Evolutionary conservation across 2,329 filamentous ascomycete genomes (phyloP), one percentile per base, ranked within the genome.

Genomic region (Hymenoscyphus occultus): DNA sequence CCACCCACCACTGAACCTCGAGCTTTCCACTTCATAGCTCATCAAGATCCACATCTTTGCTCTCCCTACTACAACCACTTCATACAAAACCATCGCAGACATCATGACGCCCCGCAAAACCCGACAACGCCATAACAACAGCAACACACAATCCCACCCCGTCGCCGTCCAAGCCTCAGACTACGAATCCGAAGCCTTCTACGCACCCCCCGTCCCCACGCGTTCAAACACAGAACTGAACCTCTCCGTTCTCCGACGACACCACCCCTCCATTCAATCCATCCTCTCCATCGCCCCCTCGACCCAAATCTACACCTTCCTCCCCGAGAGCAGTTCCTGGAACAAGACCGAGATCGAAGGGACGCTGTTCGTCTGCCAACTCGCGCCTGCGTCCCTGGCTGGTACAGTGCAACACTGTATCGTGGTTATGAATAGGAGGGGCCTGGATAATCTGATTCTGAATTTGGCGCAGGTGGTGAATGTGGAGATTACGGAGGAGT

Each of bases 311-410:
- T 98, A 97, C 81, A 85, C 84, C 59, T 95, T 96, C 79, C 86
- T 83, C 67, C 82, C 86, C 58, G 78, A 82, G 4, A 83, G 86
- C 2, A 80, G 84, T 61, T 79, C 82, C 66, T 98, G 95, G 95
- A 90, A 95, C 75, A 96, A 96, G 80, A 86, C 85, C 57, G 90
- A 89, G 64, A 84, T 93, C 12, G 93, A 97, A 78, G 95, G 95
- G 48, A 91, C 92, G 13, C 81, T 98, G 69, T 99, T 98, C 76
- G 86, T 98, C 62, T 96, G 91, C 80, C 84, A 90, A 69, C 83
- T 86, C 74, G 76, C 78, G 51, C 67, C 71, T 22, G 74, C 66
- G 69, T 74, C 63, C 70, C 82, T 78, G 68, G 79, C 59, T 45
- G 72, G 40, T 65, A 77, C 67, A 80, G 71, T 71, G 75, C 66